Conservation (phyloP, 768 basidiomycete genomes). For the Candolleomyces aberdarensis region DNA sequence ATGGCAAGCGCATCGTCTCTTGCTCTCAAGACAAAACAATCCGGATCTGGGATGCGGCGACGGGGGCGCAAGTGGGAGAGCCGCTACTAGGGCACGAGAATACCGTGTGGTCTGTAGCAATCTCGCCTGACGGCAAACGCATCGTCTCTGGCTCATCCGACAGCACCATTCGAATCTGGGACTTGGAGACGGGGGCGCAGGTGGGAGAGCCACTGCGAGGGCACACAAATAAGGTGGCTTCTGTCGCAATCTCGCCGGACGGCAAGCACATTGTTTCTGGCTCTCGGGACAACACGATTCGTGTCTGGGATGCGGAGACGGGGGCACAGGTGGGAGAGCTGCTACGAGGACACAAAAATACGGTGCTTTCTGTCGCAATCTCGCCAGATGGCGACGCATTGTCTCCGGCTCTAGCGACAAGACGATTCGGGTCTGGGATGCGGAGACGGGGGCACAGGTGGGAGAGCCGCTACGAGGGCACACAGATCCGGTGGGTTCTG, state of each 20-base stretch:
- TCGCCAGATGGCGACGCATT: constrained; percentile 20
- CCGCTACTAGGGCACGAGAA: too few relatives aligned
- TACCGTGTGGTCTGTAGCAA: too few relatives aligned
- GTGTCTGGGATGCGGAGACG: constrained; percentile 75
- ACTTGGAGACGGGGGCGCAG: constrained; percentile 26
- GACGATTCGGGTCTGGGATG: constrained; percentile 85
- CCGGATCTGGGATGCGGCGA: too few relatives aligned
- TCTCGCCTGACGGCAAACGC: too few relatives aligned
- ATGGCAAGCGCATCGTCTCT: too few relatives aligned
- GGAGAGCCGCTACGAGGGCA: constrained; percentile 12
- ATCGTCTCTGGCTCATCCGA: too few relatives aligned
- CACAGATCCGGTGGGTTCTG: background rate
- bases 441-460: background rate
- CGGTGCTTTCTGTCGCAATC: constrained; percentile 2
- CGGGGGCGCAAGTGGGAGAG: too few relatives aligned
- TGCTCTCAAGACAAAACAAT: too few relatives aligned
- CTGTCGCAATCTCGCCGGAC: constrained; percentile 55
- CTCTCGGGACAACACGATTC: constrained; percentile 67
- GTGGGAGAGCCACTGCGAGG: constrained; percentile 5
- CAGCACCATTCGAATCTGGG: constrained; percentile 85
- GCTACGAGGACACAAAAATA: too few relatives aligned
- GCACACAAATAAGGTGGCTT: constrained; percentile 2
- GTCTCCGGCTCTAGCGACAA: constrained; percentile 26
- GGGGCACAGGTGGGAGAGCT: too few relatives aligned
- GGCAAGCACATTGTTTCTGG: constrained; percentile 68